Conservation (phyloP, 352 stramenopile species). For the Phytophthora pisi region DNA sequence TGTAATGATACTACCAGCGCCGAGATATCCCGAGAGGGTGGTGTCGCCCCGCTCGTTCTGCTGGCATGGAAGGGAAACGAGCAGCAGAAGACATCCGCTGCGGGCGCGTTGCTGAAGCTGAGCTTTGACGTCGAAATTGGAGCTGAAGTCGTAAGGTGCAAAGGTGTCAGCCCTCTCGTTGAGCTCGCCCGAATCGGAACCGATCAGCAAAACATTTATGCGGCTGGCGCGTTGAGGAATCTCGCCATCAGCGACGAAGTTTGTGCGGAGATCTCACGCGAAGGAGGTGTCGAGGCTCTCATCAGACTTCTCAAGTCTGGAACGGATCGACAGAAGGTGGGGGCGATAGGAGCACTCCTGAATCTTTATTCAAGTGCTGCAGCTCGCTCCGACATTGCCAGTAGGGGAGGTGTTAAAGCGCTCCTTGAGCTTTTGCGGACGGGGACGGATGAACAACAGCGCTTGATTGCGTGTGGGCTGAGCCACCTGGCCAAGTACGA, state of each 20-base stretch:
- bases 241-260: background rate
- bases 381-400: background rate
- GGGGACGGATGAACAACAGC: constrained; percentile 3
- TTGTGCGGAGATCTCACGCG: background rate
- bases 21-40: constrained; percentile 9
- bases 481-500: background rate
- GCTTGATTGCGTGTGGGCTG: background rate
- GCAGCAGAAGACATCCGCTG: constrained; percentile 1
- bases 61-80: background rate
- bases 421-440: constrained; percentile 4
- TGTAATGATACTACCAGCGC: background rate
- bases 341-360: background rate
- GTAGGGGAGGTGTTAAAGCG: background rate
- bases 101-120: background rate
- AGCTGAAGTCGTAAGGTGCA: background rate
- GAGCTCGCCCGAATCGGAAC: background rate
- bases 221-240: background rate
- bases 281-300: background rate
- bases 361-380: background rate
- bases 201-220: constrained; percentile 1
- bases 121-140: background rate
- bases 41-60: background rate
- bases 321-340: constrained; percentile 12
- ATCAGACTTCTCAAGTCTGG: constrained; percentile 4
- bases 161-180: constrained; percentile 1